Percentiles rank a stretch among this genome's conserved stretches.
These are phyloP conservation scores for Silene uniflora DNA, from an alignment of 148 eudicot genomes.

Conservation along the genomic window DNA sequence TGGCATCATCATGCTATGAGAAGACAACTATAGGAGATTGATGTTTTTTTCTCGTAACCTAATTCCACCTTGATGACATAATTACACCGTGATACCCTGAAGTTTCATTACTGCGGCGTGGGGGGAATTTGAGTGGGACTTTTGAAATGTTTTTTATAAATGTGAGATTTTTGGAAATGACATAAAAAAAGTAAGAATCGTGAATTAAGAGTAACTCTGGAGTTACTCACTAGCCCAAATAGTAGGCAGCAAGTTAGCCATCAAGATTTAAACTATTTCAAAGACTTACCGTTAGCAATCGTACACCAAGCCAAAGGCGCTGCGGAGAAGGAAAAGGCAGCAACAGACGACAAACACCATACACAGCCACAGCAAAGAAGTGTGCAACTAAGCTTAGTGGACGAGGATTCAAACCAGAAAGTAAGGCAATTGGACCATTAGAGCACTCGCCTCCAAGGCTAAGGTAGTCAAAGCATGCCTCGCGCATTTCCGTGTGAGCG, in stretches of 20 bases:
- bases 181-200: neutral
- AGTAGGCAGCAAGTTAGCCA: neutral
- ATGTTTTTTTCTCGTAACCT: too few species aligned
- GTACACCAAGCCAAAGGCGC: constrained; percentile 55
- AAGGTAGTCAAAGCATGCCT: constrained; percentile 75
- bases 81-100: too few species aligned
- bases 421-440: constrained; percentile 63
- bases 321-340: constrained; percentile 70
- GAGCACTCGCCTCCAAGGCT: constrained; percentile 79
- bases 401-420: constrained; percentile 72
- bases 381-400: constrained; percentile 67
- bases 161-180: neutral
- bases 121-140: neutral
- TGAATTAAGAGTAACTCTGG: neutral
- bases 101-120: neutral
- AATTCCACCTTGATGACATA: too few species aligned
- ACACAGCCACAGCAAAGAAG: constrained; percentile 84
- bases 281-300: constrained; percentile 50
- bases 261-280: neutral
- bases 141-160: too few species aligned
- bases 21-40: too few species aligned
- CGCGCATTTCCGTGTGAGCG: constrained; percentile 69
- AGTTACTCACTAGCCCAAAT: neutral
- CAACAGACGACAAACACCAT: constrained; percentile 72
- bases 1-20: too few species aligned